Evolutionary conservation across 768 basidiomycete species (phyloP).

Genomic region (Phaeotremella fagi): DNA sequence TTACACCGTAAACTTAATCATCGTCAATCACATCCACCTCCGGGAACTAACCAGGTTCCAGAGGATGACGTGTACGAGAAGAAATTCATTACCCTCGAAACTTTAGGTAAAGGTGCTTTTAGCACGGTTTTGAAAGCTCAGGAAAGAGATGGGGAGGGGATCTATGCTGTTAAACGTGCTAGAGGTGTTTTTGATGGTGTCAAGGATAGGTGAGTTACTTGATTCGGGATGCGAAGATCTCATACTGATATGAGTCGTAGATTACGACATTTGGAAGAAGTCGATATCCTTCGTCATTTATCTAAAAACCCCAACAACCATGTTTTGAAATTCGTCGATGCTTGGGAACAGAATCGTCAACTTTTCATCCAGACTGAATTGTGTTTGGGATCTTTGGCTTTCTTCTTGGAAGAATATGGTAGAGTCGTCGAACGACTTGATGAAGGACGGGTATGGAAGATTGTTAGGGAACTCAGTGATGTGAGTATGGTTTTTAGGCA

Average conservation of each 20-base stretch:
- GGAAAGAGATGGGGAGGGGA: constrained; percentile 52
- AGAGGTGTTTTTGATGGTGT: constrained; percentile 79
- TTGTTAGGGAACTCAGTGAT: constrained; percentile 81
- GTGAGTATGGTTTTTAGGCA: constrained; percentile 54
- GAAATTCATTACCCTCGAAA: constrained; percentile 76
- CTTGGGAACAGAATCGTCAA: constrained; percentile 91
- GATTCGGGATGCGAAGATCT: background rate
- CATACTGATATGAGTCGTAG: constrained; percentile 9
- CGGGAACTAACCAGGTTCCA: constrained; percentile 10
- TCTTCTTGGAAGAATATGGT: constrained; percentile 90
- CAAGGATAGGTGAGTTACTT: constrained; percentile 71
- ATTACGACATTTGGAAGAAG: constrained; percentile 84
- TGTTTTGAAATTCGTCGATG: constrained; percentile 82
- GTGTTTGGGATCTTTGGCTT: constrained; percentile 86
- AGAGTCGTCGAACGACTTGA: constrained; percentile 68
- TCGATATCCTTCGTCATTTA: constrained; percentile 80
- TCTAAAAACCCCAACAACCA: constrained; percentile 54
- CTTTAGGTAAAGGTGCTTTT: constrained; percentile 88
- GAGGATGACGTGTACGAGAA: constrained; percentile 59
- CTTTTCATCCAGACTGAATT: constrained; percentile 93
- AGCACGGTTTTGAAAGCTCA: constrained; percentile 68
- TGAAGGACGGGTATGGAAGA: constrained; percentile 95
- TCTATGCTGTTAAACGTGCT: constrained; percentile 89
- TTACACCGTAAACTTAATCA: constrained; percentile 31
- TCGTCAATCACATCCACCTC: constrained; percentile 32